phyloP scores from a whole-genome alignment of 805 yeast genomes.

The Monosporozyma servazzii region DNA sequence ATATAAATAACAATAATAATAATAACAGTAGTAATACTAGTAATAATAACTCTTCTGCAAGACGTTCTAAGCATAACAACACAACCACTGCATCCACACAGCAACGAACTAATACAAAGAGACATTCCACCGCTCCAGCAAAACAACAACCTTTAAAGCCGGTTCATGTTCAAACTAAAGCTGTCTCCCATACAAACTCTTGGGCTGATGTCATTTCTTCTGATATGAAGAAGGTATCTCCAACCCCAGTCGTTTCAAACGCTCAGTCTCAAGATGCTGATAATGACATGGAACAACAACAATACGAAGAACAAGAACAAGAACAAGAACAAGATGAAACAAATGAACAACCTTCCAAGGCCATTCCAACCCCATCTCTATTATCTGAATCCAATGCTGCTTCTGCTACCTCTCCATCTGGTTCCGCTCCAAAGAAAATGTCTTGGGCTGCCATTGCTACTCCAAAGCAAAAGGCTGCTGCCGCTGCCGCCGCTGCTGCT shows the following conservation, averaged over 20 bases:
- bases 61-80: background rate
- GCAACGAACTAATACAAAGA: slow-evolving; percentile 5
- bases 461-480: slow-evolving; percentile 34
- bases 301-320: slow-evolving; percentile 2
- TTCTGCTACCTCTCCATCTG: background rate
- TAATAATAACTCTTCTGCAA: background rate
- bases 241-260: slow-evolving; percentile 8
- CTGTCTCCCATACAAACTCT: slow-evolving; percentile 24
- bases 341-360: slow-evolving; percentile 17
- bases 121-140: slow-evolving; percentile 6
- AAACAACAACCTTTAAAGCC: slow-evolving; percentile 16
- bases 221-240: slow-evolving; percentile 8
- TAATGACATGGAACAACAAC: slow-evolving; percentile 3
- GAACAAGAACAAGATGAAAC: slow-evolving; percentile 37
- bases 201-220: slow-evolving; percentile 32
- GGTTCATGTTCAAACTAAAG: slow-evolving; percentile 21
- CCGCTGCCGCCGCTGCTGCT: slow-evolving; percentile 14
- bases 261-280: slow-evolving; percentile 2
- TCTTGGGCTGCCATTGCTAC: slow-evolving; percentile 68
- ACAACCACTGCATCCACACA: slow-evolving; percentile 4
- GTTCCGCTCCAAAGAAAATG: slow-evolving; percentile 24
- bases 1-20: background rate
- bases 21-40: background rate
- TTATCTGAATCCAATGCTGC: slow-evolving; percentile 9
- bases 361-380: slow-evolving; percentile 5